Evolutionary conservation across 169 alveolate genomes (phyloP).

Genomic region (Babesia sp.): DNA sequence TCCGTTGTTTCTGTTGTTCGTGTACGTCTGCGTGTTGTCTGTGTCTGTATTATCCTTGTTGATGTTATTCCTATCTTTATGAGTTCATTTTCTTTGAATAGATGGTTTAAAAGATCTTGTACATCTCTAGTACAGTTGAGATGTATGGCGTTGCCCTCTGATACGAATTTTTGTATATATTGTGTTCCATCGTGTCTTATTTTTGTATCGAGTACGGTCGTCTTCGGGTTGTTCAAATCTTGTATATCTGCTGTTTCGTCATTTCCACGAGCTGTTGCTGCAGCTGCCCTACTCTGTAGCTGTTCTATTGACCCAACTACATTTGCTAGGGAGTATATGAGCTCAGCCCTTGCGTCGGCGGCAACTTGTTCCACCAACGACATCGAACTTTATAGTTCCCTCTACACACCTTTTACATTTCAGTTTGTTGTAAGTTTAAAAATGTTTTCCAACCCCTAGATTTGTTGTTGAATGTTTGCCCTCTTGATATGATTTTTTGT

Average conservation of each 20-base stretch:
- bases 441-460: background rate
- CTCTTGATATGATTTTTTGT: too few relatives aligned
- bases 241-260: background rate
- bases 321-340: conserved; percentile 14
- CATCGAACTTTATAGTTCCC: conserved; percentile 17
- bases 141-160: conserved; percentile 4
- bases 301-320: conserved; percentile 25
- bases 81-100: conserved; percentile 21
- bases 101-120: conserved; percentile 10
- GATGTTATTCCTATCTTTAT: conserved; percentile 40
- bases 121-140: conserved; percentile 58
- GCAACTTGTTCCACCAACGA: conserved; percentile 42
- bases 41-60: background rate
- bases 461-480: too few relatives aligned
- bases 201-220: background rate
- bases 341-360: conserved; percentile 42
- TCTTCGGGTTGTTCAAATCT: background rate
- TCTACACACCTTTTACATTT: conserved; percentile 1
- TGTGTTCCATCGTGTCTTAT: conserved; percentile 3
- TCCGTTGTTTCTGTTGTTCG: conserved; percentile 1
- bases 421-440: background rate
- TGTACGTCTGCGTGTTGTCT: background rate
- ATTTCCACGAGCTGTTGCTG: background rate
- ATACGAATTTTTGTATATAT: background rate
- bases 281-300: background rate